Evolutionary conservation across 495 filamentous ascomycete species (phyloP), one percentile per base, ranked within the genome.

Genomic region (Aspergillus steynii): DNA sequence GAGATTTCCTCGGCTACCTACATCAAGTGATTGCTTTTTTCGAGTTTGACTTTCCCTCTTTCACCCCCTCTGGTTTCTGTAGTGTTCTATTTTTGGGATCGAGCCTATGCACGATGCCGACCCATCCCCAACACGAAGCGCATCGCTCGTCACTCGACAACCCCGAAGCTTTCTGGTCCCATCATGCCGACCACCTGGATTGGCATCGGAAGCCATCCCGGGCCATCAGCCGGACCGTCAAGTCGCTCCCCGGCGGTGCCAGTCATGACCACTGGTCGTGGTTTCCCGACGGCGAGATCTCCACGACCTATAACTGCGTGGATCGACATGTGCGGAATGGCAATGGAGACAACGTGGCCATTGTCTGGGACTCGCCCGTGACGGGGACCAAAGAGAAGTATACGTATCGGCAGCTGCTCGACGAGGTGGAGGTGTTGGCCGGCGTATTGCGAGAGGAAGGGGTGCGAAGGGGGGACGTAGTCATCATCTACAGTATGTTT

Each of bases 201-300:
- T 97, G 93, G 93, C 88, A 94, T 77, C 85, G 83, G 61, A 79
- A 82, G 31, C 91, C 91, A 2, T 80, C 78, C 15, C 66, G 67
- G 46, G 67, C 50, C 12, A 54, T 65, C 55, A 50, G 57, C 8
- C 78, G 65, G 8, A 68, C 66, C n/a, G 78, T 72, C 9, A 85
- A 84, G 59, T 77, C 71, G 5, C 75, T 88, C 2, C 60, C 75
- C 31, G 80, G 74, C 58, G 83, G 82, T 5, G 68, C 68, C 52
- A 69, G 64, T 31, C 82, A 89, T 64, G 71, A 77, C 29, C 76
- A 88, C 67, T 97, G 92, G 90, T 83, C 84, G 32, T 97, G 92
- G 93, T 97, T 97, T 64, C 86, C 91, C 0, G 90, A 85, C 58
- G 93, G 93, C 51, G 86, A 93, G 75, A 90, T 97, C 67, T 96